These are phyloP conservation scores for Sphenostylis stenocarpa DNA, from an alignment of 306 rosid genomes.

Conservation along the genomic window DNA sequence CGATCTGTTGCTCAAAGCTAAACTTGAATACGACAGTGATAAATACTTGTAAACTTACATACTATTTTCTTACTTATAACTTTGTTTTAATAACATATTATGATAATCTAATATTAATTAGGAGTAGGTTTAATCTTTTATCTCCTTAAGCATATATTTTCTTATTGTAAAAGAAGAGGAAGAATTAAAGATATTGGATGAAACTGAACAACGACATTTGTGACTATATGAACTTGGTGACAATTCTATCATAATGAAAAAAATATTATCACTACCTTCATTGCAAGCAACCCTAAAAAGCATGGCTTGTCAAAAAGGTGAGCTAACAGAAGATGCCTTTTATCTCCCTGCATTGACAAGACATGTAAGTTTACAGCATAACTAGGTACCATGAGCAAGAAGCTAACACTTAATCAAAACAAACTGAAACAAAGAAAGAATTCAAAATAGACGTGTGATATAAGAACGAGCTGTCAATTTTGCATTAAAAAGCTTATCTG, in stretches of 20 bases:
- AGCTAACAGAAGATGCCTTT: constrained; percentile 66
- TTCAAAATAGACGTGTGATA: neutral
- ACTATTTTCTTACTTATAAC: too few species aligned
- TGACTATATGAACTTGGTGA: neutral
- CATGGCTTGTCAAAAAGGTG: constrained; percentile 87
- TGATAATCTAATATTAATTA: too few species aligned
- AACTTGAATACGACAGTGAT: neutral
- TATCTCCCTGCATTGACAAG: constrained; percentile 45
- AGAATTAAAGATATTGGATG: too few species aligned
- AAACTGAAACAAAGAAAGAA: neutral
- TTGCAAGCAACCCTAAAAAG: constrained; percentile 71
- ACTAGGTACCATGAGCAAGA: neutral
- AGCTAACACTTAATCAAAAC: neutral
- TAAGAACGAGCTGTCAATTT: neutral
- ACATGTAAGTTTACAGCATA: constrained; percentile 1
- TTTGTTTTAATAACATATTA: too few species aligned
- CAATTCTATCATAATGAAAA: neutral
- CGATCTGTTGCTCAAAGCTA: neutral
- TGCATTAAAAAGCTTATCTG: neutral
- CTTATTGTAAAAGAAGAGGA: too few species aligned
- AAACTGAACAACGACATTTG: neutral
- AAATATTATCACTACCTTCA: constrained; percentile 48
- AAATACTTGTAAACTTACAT: too few species aligned
- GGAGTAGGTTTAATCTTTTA: too few species aligned
- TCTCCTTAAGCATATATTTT: too few species aligned